Evolutionary conservation across 176 grass and related monocot genomes (phyloP).

Genomic region (Thalia dealbata): DNA sequence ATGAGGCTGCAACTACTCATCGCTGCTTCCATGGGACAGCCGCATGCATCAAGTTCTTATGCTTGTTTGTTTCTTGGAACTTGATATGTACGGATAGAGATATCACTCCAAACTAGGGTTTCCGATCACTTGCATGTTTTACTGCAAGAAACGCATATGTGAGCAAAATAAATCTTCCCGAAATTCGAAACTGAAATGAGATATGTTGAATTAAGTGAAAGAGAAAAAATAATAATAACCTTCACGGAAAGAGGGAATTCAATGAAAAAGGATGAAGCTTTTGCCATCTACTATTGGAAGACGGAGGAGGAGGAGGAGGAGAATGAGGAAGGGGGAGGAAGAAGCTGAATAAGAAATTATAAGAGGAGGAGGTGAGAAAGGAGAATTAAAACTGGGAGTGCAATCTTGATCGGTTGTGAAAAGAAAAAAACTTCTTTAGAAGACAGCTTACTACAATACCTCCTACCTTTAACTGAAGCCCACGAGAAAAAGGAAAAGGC

Average conservation of each 20-base stretch:
- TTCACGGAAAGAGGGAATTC: too few relatives aligned
- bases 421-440: constrained; percentile 22
- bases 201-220: too few relatives aligned
- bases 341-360: constrained; percentile 9
- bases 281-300: too few relatives aligned
- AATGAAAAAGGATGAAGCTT: too few relatives aligned
- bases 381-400: constrained; percentile 5
- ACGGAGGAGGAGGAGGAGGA: neutral
- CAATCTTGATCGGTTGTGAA: constrained; percentile 22
- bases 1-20: constrained; percentile 13
- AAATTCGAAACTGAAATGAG: too few relatives aligned
- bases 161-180: too few relatives aligned
- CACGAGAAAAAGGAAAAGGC: constrained; percentile 33
- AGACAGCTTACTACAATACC: constrained; percentile 22
- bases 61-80: neutral
- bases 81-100: neutral
- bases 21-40: constrained; percentile 5
- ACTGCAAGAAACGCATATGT: too few relatives aligned
- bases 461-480: constrained; percentile 53
- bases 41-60: neutral
- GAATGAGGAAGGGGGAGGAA: neutral
- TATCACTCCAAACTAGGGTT: too few relatives aligned
- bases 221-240: too few relatives aligned
- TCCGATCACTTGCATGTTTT: too few relatives aligned
- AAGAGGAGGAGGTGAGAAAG: neutral